Base-by-base conservation (phyloP, 2,329 filamentous ascomycete species). In the Fusarium armeniacum region DNA sequence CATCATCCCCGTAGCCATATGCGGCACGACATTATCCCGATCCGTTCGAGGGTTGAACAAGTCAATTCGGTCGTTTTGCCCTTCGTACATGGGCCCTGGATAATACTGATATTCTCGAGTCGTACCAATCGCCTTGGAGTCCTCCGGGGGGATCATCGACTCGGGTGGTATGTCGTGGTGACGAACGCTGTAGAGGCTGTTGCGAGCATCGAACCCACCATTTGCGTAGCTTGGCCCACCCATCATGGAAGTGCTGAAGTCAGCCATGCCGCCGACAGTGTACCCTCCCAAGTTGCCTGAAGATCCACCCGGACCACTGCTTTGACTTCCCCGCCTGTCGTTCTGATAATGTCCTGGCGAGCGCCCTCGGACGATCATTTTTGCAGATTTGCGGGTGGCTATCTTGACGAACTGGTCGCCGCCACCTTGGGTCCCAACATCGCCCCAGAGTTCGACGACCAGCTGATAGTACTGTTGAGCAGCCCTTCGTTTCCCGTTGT, bases 391-490 rank as follows among this genome's bases (percentile, higher is more conserved):
- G 49, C 87, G 86, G 60, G 88, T 87, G 5, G 92, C 92, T 53
- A 96, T 84, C 76, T 91, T 91, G 73, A 94, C 82, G 81, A 86
- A 94, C 33, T 87, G 84, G 1, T 87, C 85, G 20, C 71, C 76
- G 62, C 60, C 80, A 47, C 33, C 57, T 71, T 80, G 83, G 33
- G 78, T 76, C 4, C 88, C 85, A 10, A 93, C 82, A 69, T 94
- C 90, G 10, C 87, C 93, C 79, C 89, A 93, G 2, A 97, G 87
- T 77, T 97, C 93, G 6, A 97, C 90, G 46, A 97, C 88, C n/a
- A 98, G 85, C 74, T 96, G 93, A 76, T 97, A 97, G 78, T 94
- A 97, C 74, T 97, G 94, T 76, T 98, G 94, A 20, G 94, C 93
- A 2, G 94, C 94, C 59, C 94, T 86, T 71, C 94, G 87, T 79